Percentiles rank a stretch among this genome's conserved stretches.
These are phyloP conservation scores for Calonectria multiphialidica DNA, from an alignment of 2,329 filamentous ascomycete genomes.

Conservation along the genomic window DNA sequence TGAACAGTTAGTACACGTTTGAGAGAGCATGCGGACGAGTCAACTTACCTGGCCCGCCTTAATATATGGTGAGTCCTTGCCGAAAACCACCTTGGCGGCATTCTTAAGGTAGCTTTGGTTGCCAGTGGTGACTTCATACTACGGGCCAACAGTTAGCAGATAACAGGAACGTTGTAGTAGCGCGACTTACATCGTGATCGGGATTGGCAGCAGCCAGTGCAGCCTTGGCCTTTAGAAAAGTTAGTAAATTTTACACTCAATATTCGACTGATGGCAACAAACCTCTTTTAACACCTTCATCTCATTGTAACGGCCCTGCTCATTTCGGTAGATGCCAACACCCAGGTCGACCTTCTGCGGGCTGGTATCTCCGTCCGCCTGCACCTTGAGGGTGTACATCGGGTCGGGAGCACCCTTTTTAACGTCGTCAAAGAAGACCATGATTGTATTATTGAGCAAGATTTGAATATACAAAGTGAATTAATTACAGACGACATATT, in stretches of 20 bases:
- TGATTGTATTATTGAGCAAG: slow-evolving; percentile 8
- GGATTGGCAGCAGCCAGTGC: slow-evolving; percentile 31
- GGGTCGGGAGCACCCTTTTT: slow-evolving; percentile 44
- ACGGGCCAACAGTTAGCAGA: not conserved
- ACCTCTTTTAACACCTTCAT: slow-evolving; percentile 40
- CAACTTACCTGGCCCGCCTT: slow-evolving; percentile 14
- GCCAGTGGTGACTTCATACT: slow-evolving; percentile 52
- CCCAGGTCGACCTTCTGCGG: slow-evolving; percentile 51
- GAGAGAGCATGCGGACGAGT: not conserved
- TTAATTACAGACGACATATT: not conserved
- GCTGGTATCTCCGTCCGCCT: slow-evolving; percentile 44
- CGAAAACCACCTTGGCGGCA: slow-evolving; percentile 48
- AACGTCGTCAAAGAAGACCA: slow-evolving; percentile 41
- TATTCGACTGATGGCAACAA: not conserved
- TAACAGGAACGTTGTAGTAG: too few species aligned
- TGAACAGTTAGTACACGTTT: not conserved
- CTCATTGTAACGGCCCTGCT: slow-evolving; percentile 48
- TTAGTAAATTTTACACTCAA: not conserved
- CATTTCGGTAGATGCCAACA: slow-evolving; percentile 52
- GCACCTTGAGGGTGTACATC: slow-evolving; percentile 49
- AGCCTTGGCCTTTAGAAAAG: slow-evolving; percentile 38
- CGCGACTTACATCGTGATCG: slow-evolving; percentile 43
- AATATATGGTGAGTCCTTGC: slow-evolving; percentile 28
- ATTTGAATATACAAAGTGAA: not conserved
- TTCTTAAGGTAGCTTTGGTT: slow-evolving; percentile 44